Conservation (phyloP, 2,329 filamentous ascomycete species). For the Cytospora chrysosperma region DNA sequence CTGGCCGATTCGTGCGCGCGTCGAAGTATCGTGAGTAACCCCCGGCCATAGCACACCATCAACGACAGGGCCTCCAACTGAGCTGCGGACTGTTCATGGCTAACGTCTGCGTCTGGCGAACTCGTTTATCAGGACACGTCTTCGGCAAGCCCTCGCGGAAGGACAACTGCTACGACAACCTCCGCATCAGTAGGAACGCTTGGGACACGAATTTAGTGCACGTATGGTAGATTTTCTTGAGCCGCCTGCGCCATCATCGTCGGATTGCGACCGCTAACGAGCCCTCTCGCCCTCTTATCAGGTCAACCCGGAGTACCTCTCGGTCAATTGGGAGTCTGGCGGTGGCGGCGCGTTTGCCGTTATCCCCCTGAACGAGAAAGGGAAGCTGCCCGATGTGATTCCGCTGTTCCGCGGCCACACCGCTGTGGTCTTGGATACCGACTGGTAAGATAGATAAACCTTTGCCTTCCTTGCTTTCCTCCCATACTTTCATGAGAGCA, state of each 20-base stretch:
- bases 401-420: constrained; percentile 96
- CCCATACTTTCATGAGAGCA: too few species aligned
- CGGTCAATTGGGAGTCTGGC: constrained; percentile 97
- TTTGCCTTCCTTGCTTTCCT: too few species aligned
- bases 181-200: constrained; percentile 95
- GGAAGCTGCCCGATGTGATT: constrained; percentile 87
- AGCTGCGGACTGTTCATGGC: constrained; percentile 27
- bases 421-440: constrained; percentile 91
- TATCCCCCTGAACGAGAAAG: constrained; percentile 84
- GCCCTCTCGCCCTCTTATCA: constrained; percentile 38
- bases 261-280: constrained; percentile 24
- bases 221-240: neutral
- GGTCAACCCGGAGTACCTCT: constrained; percentile 93
- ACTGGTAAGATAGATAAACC: constrained; percentile 70
- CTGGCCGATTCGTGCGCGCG: constrained; percentile 65
- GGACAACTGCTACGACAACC: constrained; percentile 98
- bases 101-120: constrained; percentile 24
- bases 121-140: constrained; percentile 77
- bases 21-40: constrained; percentile 64
- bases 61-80: constrained; percentile 15
- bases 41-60: constrained; percentile 26
- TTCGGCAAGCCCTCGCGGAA: constrained; percentile 95
- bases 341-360: constrained; percentile 97
- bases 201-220: constrained; percentile 82
- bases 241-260: neutral